Evolutionary conservation across 106 monocot species (phyloP).

Genomic region (Dendrobium huoshanense): DNA sequence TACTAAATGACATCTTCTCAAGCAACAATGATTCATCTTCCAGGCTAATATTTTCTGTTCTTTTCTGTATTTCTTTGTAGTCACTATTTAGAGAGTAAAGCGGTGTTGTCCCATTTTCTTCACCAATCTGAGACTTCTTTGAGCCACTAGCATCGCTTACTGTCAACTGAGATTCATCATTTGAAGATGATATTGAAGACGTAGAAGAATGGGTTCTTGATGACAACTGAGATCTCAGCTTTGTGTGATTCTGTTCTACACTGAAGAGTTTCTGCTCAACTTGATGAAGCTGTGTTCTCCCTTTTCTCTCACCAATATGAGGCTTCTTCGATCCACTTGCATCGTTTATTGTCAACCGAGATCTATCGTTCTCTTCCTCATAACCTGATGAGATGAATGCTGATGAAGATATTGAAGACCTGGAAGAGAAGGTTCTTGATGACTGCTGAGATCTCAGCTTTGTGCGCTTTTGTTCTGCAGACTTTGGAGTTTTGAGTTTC

Average conservation of each 20-base stretch:
- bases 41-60: background rate
- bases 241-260: conserved; percentile 4
- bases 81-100: background rate
- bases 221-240: conserved; percentile 1
- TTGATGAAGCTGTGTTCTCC: conserved; percentile 23
- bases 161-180: conserved; percentile 9
- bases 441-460: conserved; percentile 8
- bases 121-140: background rate
- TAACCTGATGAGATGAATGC: conserved; percentile 8
- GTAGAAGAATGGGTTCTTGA: conserved; percentile 2
- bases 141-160: background rate
- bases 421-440: conserved; percentile 4
- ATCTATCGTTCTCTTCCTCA: conserved; percentile 1
- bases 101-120: background rate
- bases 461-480: background rate
- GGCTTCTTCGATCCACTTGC: background rate
- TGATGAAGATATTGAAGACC: conserved; percentile 7
- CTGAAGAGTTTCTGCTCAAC: conserved; percentile 24
- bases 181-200: conserved; percentile 5
- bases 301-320: background rate
- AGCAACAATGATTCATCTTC: conserved; percentile 18
- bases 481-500: conserved; percentile 9
- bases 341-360: conserved; percentile 3
- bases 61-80: conserved; percentile 13
- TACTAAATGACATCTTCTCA: conserved; percentile 39